Evolutionary conservation across 495 filamentous ascomycete species (phyloP).

Genomic region (Rhypophila decipiens): DNA sequence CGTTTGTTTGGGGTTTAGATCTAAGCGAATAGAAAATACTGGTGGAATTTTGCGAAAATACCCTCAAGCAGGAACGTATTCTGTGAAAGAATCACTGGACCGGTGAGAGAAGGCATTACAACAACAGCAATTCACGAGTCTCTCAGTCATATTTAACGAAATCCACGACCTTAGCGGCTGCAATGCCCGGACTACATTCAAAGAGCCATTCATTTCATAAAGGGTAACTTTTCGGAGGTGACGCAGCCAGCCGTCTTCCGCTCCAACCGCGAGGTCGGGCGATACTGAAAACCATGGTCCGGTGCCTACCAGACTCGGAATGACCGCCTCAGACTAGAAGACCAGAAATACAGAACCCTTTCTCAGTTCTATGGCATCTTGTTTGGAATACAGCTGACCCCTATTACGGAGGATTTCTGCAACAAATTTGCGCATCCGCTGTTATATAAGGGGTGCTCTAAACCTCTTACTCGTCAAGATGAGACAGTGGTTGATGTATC

Average conservation of each 20-base stretch:
- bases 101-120: not conserved
- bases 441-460: conserved; percentile 1
- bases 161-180: conserved; percentile 7
- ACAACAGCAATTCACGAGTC: conserved; percentile 1
- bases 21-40: too few relatives aligned
- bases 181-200: conserved; percentile 1
- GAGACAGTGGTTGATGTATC: conserved; percentile 1
- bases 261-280: not conserved
- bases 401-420: conserved; percentile 2
- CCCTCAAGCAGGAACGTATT: too few relatives aligned
- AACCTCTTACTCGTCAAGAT: conserved; percentile 3
- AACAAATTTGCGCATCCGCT: conserved; percentile 6
- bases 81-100: not conserved
- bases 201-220: conserved; percentile 1
- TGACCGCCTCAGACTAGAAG: conserved; percentile 1
- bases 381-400: conserved; percentile 6
- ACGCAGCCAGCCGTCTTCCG: not conserved
- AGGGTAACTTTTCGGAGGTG: not conserved
- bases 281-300: conserved; percentile 2
- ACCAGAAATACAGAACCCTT: not conserved
- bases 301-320: conserved; percentile 8
- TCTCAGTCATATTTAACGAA: not conserved
- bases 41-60: too few relatives aligned
- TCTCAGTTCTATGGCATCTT: conserved; percentile 2
- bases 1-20: too few relatives aligned